Percentiles rank a stretch among this genome's conserved stretches.
These are phyloP conservation scores for Tylopilus felleus DNA, from an alignment of 768 basidiomycete genomes.

Conservation along the genomic window DNA sequence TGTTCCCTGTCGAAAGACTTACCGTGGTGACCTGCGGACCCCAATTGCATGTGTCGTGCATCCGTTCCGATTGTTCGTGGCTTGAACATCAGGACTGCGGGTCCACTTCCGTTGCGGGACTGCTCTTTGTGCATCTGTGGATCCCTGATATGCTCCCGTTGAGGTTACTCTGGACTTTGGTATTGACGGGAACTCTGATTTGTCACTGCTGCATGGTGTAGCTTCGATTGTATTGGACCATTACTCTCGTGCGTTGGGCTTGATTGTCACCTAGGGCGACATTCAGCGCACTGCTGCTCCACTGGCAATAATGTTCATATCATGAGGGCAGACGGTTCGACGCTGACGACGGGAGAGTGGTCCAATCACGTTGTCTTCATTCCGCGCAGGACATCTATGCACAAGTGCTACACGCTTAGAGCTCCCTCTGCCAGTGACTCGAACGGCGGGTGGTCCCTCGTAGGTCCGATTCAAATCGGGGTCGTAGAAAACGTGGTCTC, in stretches of 20 bases:
- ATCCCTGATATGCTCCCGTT: background rate
- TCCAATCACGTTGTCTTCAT: background rate
- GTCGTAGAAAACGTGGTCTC: conserved; percentile 33
- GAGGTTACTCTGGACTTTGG: background rate
- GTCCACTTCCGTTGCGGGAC: background rate
- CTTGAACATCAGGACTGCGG: background rate
- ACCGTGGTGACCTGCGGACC: too few species aligned
- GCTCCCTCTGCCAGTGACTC: too few species aligned
- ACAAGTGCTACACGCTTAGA: conserved; percentile 1
- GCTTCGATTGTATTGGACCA: background rate
- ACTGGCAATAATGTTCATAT: background rate
- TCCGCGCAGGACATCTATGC: background rate
- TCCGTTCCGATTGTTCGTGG: background rate
- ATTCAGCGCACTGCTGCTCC: conserved; percentile 3
- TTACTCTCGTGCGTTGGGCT: background rate
- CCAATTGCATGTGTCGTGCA: too few species aligned
- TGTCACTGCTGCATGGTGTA: background rate
- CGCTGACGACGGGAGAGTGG: conserved; percentile 1
- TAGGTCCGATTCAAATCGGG: conserved; percentile 43
- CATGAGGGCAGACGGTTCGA: conserved; percentile 5
- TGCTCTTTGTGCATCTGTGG: conserved; percentile 1
- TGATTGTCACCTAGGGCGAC: conserved; percentile 5
- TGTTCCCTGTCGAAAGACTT: too few species aligned
- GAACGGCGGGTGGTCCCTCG: conserved; percentile 53
- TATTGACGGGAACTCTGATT: background rate